Base-by-base conservation (phyloP, 805 yeast genomes). In the Citeromyces nyonsensis region DNA sequence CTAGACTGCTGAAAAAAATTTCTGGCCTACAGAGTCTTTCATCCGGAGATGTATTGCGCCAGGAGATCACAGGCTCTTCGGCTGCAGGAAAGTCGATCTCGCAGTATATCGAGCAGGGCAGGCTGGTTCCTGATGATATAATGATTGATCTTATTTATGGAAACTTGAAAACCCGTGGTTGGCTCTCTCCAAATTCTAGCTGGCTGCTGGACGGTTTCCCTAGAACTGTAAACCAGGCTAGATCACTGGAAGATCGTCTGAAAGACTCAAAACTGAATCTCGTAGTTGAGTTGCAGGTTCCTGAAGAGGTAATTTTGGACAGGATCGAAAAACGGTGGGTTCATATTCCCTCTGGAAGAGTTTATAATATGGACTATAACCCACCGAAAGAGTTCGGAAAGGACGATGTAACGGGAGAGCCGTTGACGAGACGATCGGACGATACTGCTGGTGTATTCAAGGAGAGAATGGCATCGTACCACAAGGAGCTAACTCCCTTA, bases 121-220 rank as follows among this genome's bases (percentile, higher is more conserved):
- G 63, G 20, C 54, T 88, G 28, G 63, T 88, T 1, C 93, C 95
- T 0, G 94, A 88, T 49, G 38, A 51, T 0, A 52, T 72, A 10
- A 78, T 86, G 68, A 73, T 75, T 2, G 54, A 51, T 3, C 46
- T 84, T 22, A 67, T 84, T 2, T 57, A 63, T 2, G 38, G 48
- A 10, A 76, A 79, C 33, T 51, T 84, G 35, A 33, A 41, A 6
- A 34, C 39, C 5, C 44, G 52, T 5, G 43, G 51, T 6, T 69
- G 76, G 64, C 56, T 73, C 12, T 52, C 56, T 25, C 29, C 52
- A 0, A 34, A 52, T 2, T 41, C 73, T 2, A 56, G 73, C 5
- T 86, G 94, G 82, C 57, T 86, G 22, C 58, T 88, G 31, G 97
- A 86, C 50, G 97, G 97, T 28, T 88, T 85, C 45, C 97, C 97